These are phyloP conservation scores for Ceriops decandra DNA, from an alignment of 345 rosid species.

Conservation along the genomic window DNA sequence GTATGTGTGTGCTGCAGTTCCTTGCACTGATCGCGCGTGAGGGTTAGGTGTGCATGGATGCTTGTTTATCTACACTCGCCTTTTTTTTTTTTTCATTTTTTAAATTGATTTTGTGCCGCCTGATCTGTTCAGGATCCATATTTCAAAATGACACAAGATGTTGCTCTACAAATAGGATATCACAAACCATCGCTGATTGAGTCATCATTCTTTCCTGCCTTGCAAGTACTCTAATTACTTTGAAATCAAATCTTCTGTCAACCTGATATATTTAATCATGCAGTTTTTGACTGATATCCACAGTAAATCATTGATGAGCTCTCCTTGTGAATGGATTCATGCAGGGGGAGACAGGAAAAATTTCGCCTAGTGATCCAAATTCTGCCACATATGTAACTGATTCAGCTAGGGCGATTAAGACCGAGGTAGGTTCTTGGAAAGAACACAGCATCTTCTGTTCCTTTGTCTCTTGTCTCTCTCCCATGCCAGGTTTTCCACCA, in stretches of 20 bases:
- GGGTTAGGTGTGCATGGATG: no score
- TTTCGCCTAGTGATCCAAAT: conserved; percentile 96
- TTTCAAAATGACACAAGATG: conserved; percentile 10
- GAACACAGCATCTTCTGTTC: background rate
- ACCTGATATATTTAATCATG: background rate
- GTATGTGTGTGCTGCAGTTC: no score
- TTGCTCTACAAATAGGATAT: conserved; percentile 82
- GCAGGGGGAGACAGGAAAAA: conserved; percentile 85
- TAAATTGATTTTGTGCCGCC: no score
- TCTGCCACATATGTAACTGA: conserved; percentile 93
- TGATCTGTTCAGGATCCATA: no score
- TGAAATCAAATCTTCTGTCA: background rate
- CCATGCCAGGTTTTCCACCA: background rate
- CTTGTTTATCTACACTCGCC: no score
- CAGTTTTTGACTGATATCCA: background rate
- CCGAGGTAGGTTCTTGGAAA: conserved; percentile 50
- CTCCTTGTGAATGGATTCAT: background rate
- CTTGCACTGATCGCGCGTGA: no score
- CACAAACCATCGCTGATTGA: conserved; percentile 91
- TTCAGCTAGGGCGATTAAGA: conserved; percentile 61
- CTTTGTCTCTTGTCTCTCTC: background rate
- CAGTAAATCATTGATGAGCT: background rate
- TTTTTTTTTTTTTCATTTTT: no score
- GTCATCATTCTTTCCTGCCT: conserved; percentile 53
- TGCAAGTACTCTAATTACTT: conserved; percentile 12